Percentiles rank a stretch among this genome's conserved stretches.
phyloP scores from a whole-genome alignment of 495 filamentous ascomycete genomes.

The Daldinia bambusicola region DNA sequence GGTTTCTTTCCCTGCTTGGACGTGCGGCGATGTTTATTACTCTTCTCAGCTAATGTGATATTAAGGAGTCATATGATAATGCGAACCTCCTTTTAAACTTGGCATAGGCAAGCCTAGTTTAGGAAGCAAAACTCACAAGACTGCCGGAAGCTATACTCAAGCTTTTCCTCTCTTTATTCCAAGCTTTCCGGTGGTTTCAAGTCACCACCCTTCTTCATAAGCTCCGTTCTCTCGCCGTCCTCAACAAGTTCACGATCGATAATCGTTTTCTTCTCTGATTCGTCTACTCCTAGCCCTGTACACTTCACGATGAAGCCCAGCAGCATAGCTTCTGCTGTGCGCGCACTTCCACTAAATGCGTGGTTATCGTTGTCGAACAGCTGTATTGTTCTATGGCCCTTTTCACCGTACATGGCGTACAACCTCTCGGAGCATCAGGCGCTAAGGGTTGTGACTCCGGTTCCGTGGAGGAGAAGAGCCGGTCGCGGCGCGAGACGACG shows the following conservation, averaged over 20 bases:
- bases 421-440: slow-evolving; percentile 50
- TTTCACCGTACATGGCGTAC: slow-evolving; percentile 51
- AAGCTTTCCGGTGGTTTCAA: slow-evolving; percentile 48
- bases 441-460: slow-evolving; percentile 49
- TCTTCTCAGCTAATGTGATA: background rate
- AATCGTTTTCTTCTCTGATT: slow-evolving; percentile 36
- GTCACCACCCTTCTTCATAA: slow-evolving; percentile 51
- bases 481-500: slow-evolving; percentile 46
- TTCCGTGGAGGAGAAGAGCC: slow-evolving; percentile 55
- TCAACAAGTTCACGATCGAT: slow-evolving; percentile 45
- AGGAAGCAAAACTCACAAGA: no score
- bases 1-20: background rate
- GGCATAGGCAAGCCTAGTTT: no score
- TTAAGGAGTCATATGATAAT: no score
- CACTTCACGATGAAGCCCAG: slow-evolving; percentile 50
- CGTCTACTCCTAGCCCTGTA: slow-evolving; percentile 37
- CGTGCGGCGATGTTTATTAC: background rate
- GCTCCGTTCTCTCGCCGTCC: slow-evolving; percentile 43
- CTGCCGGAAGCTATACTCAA: background rate
- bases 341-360: slow-evolving; percentile 50
- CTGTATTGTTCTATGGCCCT: slow-evolving; percentile 50
- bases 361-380: slow-evolving; percentile 58
- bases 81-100: no score
- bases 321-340: slow-evolving; percentile 50
- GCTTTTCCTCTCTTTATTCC: slow-evolving; percentile 35